phyloP scores from a whole-genome alignment of 345 rosid genomes.

The Boechera retrofracta region DNA sequence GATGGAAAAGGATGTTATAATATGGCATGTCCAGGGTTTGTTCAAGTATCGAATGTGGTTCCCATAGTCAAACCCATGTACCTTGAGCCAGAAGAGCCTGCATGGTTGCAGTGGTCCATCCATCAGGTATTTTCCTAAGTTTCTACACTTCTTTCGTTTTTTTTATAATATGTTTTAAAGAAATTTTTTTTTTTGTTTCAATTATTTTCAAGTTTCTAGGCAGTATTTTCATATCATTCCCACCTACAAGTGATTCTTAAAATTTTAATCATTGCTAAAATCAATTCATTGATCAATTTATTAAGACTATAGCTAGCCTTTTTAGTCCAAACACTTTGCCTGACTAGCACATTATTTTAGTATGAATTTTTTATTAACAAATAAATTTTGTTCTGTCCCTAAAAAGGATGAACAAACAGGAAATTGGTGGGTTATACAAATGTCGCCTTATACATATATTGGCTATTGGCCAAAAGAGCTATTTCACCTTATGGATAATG shows the following conservation, averaged over 20 bases:
- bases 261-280: too few relatives aligned
- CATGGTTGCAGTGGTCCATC: neutral
- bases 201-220: neutral
- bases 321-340: too few relatives aligned
- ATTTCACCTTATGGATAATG: constrained; percentile 12
- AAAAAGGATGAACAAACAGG: constrained; percentile 1
- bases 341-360: neutral
- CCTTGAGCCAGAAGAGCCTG: too few relatives aligned
- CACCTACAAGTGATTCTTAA: too few relatives aligned
- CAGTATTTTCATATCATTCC: too few relatives aligned
- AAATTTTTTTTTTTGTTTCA: neutral
- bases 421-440: constrained; percentile 24
- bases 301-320: too few relatives aligned
- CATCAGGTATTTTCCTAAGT: neutral
- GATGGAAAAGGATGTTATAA: constrained; percentile 11
- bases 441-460: neutral
- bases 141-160: neutral
- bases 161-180: neutral
- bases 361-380: neutral
- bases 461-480: constrained; percentile 32
- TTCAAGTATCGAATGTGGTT: constrained; percentile 1
- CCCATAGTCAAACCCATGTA: neutral
- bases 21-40: constrained; percentile 17
- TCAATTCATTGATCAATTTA: neutral
- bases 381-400: neutral